Conservation (phyloP, 1,284 basidiomycete species). For the Caloboletus inedulis region DNA sequence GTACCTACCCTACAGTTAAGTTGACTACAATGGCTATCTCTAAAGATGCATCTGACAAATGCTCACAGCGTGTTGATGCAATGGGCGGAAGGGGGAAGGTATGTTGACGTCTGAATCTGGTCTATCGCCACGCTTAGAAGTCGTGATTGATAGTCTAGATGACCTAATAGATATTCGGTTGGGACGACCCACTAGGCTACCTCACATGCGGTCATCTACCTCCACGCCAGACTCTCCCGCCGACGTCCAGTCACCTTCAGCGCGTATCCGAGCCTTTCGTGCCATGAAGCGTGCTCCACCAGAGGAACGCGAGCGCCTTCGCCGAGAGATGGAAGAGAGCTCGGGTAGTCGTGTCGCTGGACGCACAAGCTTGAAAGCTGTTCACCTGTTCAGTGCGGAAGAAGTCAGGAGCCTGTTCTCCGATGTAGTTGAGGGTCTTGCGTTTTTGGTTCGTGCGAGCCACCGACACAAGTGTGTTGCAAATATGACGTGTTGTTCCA, state of each 20-base stretch:
- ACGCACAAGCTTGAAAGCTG: conserved; percentile 53
- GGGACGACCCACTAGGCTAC: conserved; percentile 47
- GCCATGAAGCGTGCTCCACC: conserved; percentile 61
- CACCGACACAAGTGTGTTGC: not conserved
- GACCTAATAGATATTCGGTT: conserved; percentile 79
- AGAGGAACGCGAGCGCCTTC: conserved; percentile 60
- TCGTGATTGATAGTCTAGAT: conserved; percentile 54
- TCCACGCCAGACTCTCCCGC: conserved; percentile 22
- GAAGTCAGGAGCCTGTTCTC: conserved; percentile 75
- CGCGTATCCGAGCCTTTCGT: conserved; percentile 72
- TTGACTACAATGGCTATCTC: not conserved
- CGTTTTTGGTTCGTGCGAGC: conserved; percentile 66
- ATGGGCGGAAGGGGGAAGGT: conserved; percentile 85
- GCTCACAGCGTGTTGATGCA: conserved; percentile 81
- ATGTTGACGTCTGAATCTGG: not conserved
- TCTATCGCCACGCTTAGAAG: conserved; percentile 1
- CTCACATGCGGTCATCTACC: conserved; percentile 42
- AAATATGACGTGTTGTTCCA: conserved; percentile 6
- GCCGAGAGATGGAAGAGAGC: conserved; percentile 43
- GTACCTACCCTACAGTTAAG: conserved; percentile 78
- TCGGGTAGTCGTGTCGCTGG: conserved; percentile 18
- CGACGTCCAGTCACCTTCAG: conserved; percentile 56
- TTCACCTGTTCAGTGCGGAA: conserved; percentile 77
- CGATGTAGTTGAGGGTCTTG: conserved; percentile 76
- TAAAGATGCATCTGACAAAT: conserved; percentile 6